Conservation (phyloP, 345 rosid genomes). For the Physaria fendleri region DNA sequence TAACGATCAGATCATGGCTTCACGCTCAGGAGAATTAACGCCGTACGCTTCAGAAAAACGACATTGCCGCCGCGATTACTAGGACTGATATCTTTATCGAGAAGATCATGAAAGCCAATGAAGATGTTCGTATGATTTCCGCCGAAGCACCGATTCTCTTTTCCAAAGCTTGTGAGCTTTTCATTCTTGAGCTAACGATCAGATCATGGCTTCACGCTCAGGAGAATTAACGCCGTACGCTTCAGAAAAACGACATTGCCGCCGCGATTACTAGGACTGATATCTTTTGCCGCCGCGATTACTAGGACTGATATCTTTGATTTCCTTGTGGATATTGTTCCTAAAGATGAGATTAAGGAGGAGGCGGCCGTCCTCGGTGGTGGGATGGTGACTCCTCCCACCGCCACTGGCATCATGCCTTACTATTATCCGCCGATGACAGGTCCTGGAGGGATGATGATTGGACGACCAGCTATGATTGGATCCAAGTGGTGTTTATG, state of each 20-base stretch:
- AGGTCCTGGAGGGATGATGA: conserved; percentile 80
- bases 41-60: conserved; percentile 90
- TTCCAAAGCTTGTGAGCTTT: conserved; percentile 93
- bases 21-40: conserved; percentile 96
- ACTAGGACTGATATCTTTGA: conserved; percentile 89
- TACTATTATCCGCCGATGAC: conserved; percentile 81
- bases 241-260: conserved; percentile 91
- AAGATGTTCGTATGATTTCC: conserved; percentile 97
- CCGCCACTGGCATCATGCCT: conserved; percentile 79
- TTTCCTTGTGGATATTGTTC: conserved; percentile 83
- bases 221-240: conserved; percentile 87
- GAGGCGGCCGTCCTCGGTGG: conserved; percentile 51
- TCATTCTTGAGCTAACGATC: conserved; percentile 87
- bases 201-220: conserved; percentile 98
- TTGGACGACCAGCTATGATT: conserved; percentile 83
- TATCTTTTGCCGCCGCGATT: conserved; percentile 89
- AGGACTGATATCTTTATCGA: conserved; percentile 89
- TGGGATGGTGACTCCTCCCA: conserved; percentile 48
- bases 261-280: conserved; percentile 97
- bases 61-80: conserved; percentile 88
- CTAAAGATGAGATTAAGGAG: conserved; percentile 85
- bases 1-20: conserved; percentile 94
- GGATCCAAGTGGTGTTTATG: conserved; percentile 63
- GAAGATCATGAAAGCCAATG: conserved; percentile 98
- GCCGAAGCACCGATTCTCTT: conserved; percentile 92